These are phyloP conservation scores for Phellinidium pouzarii DNA, from an alignment of 1,284 basidiomycete genomes.

Conservation along the genomic window DNA sequence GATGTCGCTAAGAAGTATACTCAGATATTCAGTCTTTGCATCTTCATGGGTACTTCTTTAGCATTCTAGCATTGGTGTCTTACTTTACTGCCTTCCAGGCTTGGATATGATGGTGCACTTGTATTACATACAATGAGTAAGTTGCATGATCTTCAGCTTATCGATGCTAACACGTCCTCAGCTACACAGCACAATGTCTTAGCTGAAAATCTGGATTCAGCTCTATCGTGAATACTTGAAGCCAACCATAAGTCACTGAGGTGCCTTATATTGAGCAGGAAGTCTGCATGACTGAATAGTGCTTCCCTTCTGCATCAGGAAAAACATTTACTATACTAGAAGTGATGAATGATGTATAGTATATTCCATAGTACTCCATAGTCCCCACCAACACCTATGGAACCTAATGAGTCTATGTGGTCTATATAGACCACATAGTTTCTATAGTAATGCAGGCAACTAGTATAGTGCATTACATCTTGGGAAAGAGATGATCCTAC, in stretches of 20 bases:
- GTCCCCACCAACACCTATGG: too few relatives aligned
- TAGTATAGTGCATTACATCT: too few relatives aligned
- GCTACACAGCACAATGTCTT: neutral
- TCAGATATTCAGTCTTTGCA: neutral
- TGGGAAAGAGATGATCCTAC: too few relatives aligned
- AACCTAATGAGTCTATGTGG: too few relatives aligned
- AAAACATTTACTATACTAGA: too few relatives aligned
- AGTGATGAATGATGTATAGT: too few relatives aligned
- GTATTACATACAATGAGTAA: neutral
- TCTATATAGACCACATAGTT: too few relatives aligned
- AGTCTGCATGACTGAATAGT: neutral
- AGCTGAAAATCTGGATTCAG: neutral
- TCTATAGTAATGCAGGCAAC: too few relatives aligned
- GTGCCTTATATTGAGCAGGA: neutral
- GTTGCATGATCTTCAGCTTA: neutral
- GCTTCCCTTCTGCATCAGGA: neutral
- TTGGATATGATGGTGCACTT: neutral
- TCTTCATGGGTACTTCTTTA: neutral
- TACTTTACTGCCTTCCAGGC: neutral
- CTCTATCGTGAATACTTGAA: neutral
- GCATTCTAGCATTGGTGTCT: neutral
- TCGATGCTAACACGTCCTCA: neutral
- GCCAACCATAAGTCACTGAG: neutral
- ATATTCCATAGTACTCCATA: too few relatives aligned
- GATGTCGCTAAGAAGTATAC: neutral